Evolutionary conservation across 1,284 basidiomycete species (phyloP).

Genomic region (Cutaneotrichosporon dermatis): DNA sequence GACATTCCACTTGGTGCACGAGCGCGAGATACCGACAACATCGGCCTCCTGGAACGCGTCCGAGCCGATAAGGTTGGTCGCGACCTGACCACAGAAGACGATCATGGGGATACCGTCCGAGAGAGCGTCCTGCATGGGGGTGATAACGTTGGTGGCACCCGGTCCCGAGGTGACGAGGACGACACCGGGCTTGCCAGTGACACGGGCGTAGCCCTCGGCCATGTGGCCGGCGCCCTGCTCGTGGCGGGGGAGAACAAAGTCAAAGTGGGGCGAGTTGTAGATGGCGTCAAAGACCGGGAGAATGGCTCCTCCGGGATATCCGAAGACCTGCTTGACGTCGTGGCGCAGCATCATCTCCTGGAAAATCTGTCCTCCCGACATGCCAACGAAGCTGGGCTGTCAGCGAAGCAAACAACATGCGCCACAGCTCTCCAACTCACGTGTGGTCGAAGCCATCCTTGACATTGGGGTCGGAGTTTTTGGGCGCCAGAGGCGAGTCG

Average conservation of each 20-base stretch:
- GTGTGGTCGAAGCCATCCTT: conserved; percentile 37
- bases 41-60: conserved; percentile 99
- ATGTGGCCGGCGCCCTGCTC: conserved; percentile 99
- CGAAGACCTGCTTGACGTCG: conserved; percentile 93
- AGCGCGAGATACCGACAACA: conserved; percentile 88
- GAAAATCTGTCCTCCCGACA: conserved; percentile 95
- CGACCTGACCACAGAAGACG: conserved; percentile 96
- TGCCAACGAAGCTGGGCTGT: conserved; percentile 69
- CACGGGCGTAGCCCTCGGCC: conserved; percentile 96
- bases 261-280: conserved; percentile 91
- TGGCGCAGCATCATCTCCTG: conserved; percentile 99
- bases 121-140: conserved; percentile 95
- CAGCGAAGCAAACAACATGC: not conserved
- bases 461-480: conserved; percentile 16
- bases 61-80: conserved; percentile 93
- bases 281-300: conserved; percentile 99
- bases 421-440: conserved; percentile 21
- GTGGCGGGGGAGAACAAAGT: conserved; percentile 92
- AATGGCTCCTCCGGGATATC: conserved; percentile 96
- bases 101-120: conserved; percentile 92
- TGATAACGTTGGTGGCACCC: conserved; percentile 95
- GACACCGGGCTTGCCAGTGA: conserved; percentile 96
- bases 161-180: conserved; percentile 97
- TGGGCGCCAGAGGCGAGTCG: conserved; percentile 20
- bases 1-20: conserved; percentile 99